A percentile compares a stretch with the other conserved stretches of the same genome.
These are phyloP conservation scores for Lepraria neglecta DNA, from an alignment of 495 filamentous ascomycete genomes.

Conservation along the genomic window DNA sequence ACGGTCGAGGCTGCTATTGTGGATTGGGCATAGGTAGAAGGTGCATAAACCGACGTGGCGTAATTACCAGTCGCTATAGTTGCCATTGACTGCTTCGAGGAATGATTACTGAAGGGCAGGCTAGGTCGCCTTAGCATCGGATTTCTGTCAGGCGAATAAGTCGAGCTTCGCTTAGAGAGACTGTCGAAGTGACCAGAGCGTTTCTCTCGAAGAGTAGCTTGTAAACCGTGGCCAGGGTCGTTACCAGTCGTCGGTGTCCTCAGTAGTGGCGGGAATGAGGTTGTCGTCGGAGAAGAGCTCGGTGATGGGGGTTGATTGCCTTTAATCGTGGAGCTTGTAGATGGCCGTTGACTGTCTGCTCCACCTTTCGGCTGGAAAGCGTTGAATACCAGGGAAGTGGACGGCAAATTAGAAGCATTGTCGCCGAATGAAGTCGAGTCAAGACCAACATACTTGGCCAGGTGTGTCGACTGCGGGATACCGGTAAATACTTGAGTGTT, in stretches of 20 bases:
- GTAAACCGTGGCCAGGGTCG: slow-evolving; percentile 82
- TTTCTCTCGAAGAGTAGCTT: slow-evolving; percentile 83
- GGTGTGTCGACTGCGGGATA: slow-evolving; percentile 58
- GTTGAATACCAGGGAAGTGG: slow-evolving; percentile 69
- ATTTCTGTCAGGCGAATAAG: slow-evolving; percentile 72
- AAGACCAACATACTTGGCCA: slow-evolving; percentile 78
- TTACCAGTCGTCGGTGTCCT: slow-evolving; percentile 72
- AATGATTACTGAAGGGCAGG: slow-evolving; percentile 66
- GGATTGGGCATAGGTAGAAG: slow-evolving; percentile 91
- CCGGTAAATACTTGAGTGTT: slow-evolving; percentile 70
- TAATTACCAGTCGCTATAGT: slow-evolving; percentile 70
- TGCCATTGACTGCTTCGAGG: slow-evolving; percentile 81
- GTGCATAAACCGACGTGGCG: slow-evolving; percentile 77
- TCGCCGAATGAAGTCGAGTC: slow-evolving; percentile 83
- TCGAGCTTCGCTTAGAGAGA: slow-evolving; percentile 77
- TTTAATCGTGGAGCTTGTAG: slow-evolving; percentile 70
- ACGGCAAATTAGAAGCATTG: slow-evolving; percentile 45
- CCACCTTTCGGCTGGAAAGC: slow-evolving; percentile 75
- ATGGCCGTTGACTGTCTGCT: slow-evolving; percentile 62
- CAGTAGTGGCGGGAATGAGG: slow-evolving; percentile 68
- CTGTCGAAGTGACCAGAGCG: slow-evolving; percentile 90
- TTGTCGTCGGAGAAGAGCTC: slow-evolving; percentile 69
- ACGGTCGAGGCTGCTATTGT: slow-evolving; percentile 97
- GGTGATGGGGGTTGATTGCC: slow-evolving; percentile 75
- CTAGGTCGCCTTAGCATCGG: slow-evolving; percentile 70